Evolutionary conservation across 768 basidiomycete species (phyloP), one percentile per base, ranked within the genome.

Genomic region (Lepiota venenata): DNA sequence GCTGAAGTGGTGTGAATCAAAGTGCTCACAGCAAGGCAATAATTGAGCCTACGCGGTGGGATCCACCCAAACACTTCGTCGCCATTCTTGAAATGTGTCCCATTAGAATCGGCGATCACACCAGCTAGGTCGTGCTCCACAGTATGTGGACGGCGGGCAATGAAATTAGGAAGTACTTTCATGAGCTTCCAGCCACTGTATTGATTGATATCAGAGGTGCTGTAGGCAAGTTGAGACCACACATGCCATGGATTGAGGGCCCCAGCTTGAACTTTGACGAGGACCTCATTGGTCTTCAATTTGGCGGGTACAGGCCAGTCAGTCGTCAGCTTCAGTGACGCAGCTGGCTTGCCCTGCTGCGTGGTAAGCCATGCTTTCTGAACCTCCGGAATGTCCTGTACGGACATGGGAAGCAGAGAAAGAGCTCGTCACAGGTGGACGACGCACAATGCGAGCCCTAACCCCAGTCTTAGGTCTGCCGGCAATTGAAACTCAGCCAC

Each of bases 221-320:
- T 50, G 18, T 22, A 9, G 14, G 25, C 14, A 11, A 46, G 18
- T 21, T 11, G 45, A 38, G 9, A 27, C 16, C 2, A 39, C n/a
- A 87, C 82, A 83, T 74, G n/a, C n/a, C n/a, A n/a, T 1, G 87
- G 87, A 61, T 92, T 92, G 39, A 91, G 70, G 0, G 85, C 84
- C 0, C 76, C 71, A 29, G 71, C 73, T 39, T 73, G 72, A 5
- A 74, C 62, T 52, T 66, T 69, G 42, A 71, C 63, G 12, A 75
- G 61, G 9, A 73, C 72, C 46, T 73, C 64, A 25, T 69, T 71
- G 18, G 60, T 37, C 12, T 59, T 56, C 32, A 75, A 64, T 21
- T 66, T 56, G 27, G 67, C 68, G n/a, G 72, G 63, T 15, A 76
- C 71, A 1, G 70, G 71, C 71, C 69, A 74, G 53, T 73, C 69